Conservation (phyloP, 2,329 filamentous ascomycete genomes). For the Alternaria conjuncta region DNA sequence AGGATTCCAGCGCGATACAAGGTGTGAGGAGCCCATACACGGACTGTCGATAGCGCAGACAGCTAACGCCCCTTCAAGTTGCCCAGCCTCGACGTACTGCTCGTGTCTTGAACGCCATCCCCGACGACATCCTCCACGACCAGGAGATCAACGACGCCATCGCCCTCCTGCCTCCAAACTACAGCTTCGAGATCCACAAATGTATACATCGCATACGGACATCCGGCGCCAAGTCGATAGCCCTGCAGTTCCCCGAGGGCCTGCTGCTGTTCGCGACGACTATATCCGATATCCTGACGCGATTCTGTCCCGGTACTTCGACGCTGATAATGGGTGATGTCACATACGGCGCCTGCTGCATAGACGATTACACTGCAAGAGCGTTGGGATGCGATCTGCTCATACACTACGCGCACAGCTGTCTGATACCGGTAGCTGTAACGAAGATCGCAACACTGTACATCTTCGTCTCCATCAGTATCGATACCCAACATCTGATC, state of each 20-base stretch:
- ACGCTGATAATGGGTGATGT: conserved; percentile 99
- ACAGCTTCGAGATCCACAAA: conserved; percentile 98
- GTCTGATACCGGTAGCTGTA: conserved; percentile 92
- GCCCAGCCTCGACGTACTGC: conserved; percentile 74
- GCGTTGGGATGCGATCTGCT: conserved; percentile 93
- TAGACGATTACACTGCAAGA: conserved; percentile 95
- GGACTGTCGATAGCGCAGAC: too few species aligned
- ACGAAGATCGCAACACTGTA: conserved; percentile 97
- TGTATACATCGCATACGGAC: conserved; percentile 93
- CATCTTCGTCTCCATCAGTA: conserved; percentile 97
- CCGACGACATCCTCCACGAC: conserved; percentile 84
- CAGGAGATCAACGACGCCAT: conserved; percentile 87
- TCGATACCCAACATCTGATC: conserved; percentile 86
- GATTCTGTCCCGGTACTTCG: conserved; percentile 90
- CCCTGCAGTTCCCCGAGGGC: conserved; percentile 96
- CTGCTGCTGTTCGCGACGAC: conserved; percentile 95
- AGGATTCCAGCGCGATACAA: conserved; percentile 72
- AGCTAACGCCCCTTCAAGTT: conserved; percentile 55
- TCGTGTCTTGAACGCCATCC: conserved; percentile 88
- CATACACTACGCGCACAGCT: conserved; percentile 97
- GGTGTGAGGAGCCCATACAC: conserved; percentile 56
- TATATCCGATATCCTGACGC: conserved; percentile 92
- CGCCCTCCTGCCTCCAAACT: conserved; percentile 87
- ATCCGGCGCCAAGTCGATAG: conserved; percentile 79
- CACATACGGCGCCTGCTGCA: conserved; percentile 97